These are phyloP conservation scores for Lactarius psammicola DNA, from an alignment of 768 basidiomycete species.

Conservation along the genomic window DNA sequence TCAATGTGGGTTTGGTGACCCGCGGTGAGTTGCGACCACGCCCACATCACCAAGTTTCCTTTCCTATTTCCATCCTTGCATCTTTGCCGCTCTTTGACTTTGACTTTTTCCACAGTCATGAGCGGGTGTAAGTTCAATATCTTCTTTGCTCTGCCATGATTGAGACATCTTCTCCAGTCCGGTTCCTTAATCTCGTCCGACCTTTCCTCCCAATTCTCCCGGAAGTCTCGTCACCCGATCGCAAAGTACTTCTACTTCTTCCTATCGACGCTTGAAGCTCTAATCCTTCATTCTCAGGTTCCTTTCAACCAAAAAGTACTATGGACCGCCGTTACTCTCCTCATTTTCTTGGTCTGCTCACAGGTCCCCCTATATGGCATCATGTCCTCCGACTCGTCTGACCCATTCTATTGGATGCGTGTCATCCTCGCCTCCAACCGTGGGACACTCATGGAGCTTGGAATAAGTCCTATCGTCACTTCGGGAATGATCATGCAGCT, in stretches of 20 bases:
- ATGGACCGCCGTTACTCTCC: slow-evolving; percentile 98
- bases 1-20: neutral
- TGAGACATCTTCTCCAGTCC: slow-evolving; percentile 52
- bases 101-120: slow-evolving; percentile 48
- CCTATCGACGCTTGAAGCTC: slow-evolving; percentile 6
- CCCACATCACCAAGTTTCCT: slow-evolving; percentile 4
- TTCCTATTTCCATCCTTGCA: slow-evolving; percentile 16
- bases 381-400: slow-evolving; percentile 98
- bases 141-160: neutral
- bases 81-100: slow-evolving; percentile 31
- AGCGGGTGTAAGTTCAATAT: slow-evolving; percentile 65
- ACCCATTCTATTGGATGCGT: slow-evolving; percentile 99
- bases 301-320: slow-evolving; percentile 98
- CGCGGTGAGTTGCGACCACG: neutral
- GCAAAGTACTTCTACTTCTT: slow-evolving; percentile 61
- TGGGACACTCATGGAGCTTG: slow-evolving; percentile 98
- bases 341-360: slow-evolving; percentile 99
- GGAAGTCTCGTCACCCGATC: slow-evolving; percentile 96
- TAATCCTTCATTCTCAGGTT: slow-evolving; percentile 50
- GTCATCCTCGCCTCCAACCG: slow-evolving; percentile 98
- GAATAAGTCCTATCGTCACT: slow-evolving; percentile 96
- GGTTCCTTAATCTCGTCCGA: slow-evolving; percentile 96
- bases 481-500: slow-evolving; percentile 99
- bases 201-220: slow-evolving; percentile 96
- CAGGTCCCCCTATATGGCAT: slow-evolving; percentile 99